Base-by-base conservation (phyloP, 345 rosid genomes). In the Salix suchowensis region DNA sequence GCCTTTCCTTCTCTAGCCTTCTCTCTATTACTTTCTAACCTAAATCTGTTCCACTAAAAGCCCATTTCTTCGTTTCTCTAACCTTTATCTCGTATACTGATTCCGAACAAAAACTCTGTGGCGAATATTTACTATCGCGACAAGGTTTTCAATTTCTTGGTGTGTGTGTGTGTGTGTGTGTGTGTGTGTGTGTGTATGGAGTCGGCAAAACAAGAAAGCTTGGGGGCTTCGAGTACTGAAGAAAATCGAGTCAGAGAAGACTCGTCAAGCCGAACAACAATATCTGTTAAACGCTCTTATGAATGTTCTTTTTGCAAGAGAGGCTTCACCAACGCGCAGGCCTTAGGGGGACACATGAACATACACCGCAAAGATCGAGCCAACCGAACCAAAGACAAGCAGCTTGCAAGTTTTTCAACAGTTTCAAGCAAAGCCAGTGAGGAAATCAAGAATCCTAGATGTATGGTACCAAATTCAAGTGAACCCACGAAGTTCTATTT, bases 241-340 rank as follows among this genome's bases (percentile, higher is more conserved):
- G 88, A 83, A 61, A 70, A 32, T 65, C 0, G 70, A 66, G 82
- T 64, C 83, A 65, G 78, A 48, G 54, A 48, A 1, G 54, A 48
- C 54, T 48, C 0, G 4, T 48, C 54, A 16, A 48, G 54, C 54
- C 19, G 19, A 0, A 15, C 54, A 48, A 15, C 54, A 48, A 48
- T 16, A 1, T 14, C 54, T 54, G 62, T 36, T 23, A 82, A 78
- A 60, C 86, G 92, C 28, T 88, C 84, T 13, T 94, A 94, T 54
- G 91, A 87, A 50, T 94, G 97, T 81, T 74, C 77, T 30, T 92
- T 90, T 52, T 94, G 97, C 88, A 91, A 85, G 89, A 82, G 89
- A 81, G 98, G 97, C 37, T 94, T 92, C 89, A 86, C 97, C 73
- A 94, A 86, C 79, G 93, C 94, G 12, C 97, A 94, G 80, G 98